Evolutionary conservation across 257 asterid genomes (phyloP), one percentile per base, ranked within the genome.

Genomic region (Buddleja alternifolia): DNA sequence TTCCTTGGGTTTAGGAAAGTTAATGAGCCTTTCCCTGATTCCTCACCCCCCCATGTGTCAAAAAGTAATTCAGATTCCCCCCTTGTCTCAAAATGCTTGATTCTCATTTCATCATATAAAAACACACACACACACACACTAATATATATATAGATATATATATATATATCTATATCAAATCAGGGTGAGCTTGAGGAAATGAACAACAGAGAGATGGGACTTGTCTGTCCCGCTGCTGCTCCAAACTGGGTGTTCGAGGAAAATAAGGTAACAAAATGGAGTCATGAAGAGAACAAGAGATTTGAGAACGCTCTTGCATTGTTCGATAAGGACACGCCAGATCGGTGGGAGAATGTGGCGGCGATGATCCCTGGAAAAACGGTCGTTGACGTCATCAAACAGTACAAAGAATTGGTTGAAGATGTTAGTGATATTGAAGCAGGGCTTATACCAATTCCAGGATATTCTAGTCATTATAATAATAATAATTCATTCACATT

Each of bases 261-360:
- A 14, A 76, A 21, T 40, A 70, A 66, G 24, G 81, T 72, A 3
- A 50, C 83, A 0, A 82, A 75, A 10, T 91, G 97, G 97, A 91
- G 93, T 0, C 52, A 77, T 3, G 97, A 87, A 75, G 97, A 91
- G 78, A 91, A 91, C 79, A 91, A 87, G 37, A 70, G 71, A 36
- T 91, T 91, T 47, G 97, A 91, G 65, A 81, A 80, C 60, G 97
- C 97, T 2, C 86, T 91, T 1, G 95, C 96, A 5, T 67, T 88
- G 41, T 88, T 81, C 52, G 97, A 91, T 23, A 78, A 78, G 60
- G 96, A 91, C 10, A 86, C 97, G 5, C 97, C 97, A 0, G 96
- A 91, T 47, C 80, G 97, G 54, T 91, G 97, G 97, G 70, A 70
- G 67, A 88, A 88, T 74, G 96, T 91, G 51, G 96, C 97, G 0